A percentile compares a stretch with the other conserved stretches of the same genome.
Conservation (phyloP, 192 early-diverging fungal species). For the Lunasporangiospora selenospora region DNA sequence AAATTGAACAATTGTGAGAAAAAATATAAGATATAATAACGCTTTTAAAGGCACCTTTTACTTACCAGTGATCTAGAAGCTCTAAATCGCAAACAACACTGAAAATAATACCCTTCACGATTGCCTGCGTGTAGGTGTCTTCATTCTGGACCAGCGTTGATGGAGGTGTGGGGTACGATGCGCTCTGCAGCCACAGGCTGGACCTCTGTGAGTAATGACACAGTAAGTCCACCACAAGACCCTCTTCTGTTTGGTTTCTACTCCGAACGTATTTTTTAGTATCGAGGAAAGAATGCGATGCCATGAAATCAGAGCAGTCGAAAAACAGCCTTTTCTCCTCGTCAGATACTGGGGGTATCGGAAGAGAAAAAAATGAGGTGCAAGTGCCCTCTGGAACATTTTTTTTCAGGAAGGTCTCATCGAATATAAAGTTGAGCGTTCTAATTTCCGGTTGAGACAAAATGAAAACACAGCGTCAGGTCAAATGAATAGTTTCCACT, state of each 20-base stretch:
- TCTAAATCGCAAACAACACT: not conserved
- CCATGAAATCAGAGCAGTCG: no score
- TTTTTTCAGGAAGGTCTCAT: slow-evolving; percentile 4
- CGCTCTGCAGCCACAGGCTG: not conserved
- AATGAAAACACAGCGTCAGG: not conserved
- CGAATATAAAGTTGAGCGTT: slow-evolving; percentile 4
- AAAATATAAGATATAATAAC: no score
- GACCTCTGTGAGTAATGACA: not conserved
- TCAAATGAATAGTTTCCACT: not conserved
- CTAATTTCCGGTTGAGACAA: not conserved
- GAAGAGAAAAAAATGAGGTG: not conserved
- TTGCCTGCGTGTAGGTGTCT: slow-evolving; percentile 1
- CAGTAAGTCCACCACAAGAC: not conserved
- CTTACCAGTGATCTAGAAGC: slow-evolving; percentile 8
- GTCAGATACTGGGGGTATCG: not conserved
- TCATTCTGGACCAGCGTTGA: not conserved
- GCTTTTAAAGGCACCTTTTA: not conserved
- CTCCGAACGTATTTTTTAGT: slow-evolving; percentile 1
- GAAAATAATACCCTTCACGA: slow-evolving; percentile 2
- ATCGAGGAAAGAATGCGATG: slow-evolving; percentile 3
- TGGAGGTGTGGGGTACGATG: no score
- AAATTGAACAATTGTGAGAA: not conserved
- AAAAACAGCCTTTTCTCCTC: slow-evolving; percentile 1
- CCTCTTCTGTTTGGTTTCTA: slow-evolving; percentile 1
- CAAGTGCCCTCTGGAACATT: not conserved